Base-by-base conservation (phyloP, 1,284 basidiomycete genomes). In the Malassezia equina region DNA sequence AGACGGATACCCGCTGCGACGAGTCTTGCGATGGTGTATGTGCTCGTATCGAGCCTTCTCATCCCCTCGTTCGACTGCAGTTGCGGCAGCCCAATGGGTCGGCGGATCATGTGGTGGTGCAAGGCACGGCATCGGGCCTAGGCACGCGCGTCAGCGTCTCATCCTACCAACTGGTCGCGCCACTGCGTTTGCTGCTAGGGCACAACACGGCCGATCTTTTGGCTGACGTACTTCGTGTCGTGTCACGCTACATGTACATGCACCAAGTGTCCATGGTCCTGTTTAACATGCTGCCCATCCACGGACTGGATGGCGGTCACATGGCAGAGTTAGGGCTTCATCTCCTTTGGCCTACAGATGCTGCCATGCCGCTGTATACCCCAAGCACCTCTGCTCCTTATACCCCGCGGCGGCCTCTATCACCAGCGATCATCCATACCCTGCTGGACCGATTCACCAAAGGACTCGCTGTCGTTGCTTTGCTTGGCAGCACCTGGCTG, bases 201-300 rank as follows among this genome's bases (percentile, higher is more conserved):
- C 13, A 28, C 23, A 7, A 15, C 31, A 13, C 29, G n/a, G 42
- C n/a, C 17, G 23, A 17, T 13, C 3, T 3, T 2, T 19, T 23
- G 19, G 12, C 27, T 11, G 23, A 17, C 5, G 0, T 8, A 11
- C 32, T 24, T 42, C 46, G 19, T 12, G 41, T n/a, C 4, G 19
- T 42, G n/a, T 13, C 39, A 4, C 19, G n/a, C n/a, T 52, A 43
- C 19, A 15, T 50, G 5, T 27, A 58, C 24, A 31, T 48, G 11
- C 27, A 54, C 9, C 58, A 58, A 13, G 23, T 32, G 17, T 48
- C 60, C 15, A 41, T 62, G 45, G 40, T 48, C n/a, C 24, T 61
- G 2, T 13, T 61, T 4, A 62, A 62, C 31, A 62, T 62, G 60
- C 45, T 62, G 11, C 60, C 60, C 4, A 25, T 62, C 7, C 39